phyloP scores from a whole-genome alignment of 1,284 basidiomycete species.

The Ganoderma resinaceum region DNA sequence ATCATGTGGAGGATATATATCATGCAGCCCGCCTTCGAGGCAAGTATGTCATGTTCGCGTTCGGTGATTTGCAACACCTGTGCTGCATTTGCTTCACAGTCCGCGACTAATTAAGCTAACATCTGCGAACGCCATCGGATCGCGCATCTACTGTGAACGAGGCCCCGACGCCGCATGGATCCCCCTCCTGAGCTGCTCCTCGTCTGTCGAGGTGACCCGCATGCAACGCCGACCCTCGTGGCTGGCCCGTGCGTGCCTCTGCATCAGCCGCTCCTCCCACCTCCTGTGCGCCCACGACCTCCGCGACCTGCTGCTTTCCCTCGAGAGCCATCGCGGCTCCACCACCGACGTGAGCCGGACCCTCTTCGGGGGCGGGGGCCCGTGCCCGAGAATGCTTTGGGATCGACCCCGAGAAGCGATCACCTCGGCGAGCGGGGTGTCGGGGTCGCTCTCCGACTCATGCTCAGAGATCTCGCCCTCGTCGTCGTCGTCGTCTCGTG shows the following conservation, averaged over 20 bases:
- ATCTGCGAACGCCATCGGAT: no score
- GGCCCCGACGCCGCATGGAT: background rate
- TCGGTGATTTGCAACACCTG: background rate
- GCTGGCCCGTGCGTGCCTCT: background rate
- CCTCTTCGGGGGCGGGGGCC: conserved; percentile 4
- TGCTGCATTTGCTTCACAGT: no score
- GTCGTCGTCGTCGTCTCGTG: conserved; percentile 1
- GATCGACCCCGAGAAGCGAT: background rate
- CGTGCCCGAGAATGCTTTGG: background rate
- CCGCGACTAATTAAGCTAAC: no score
- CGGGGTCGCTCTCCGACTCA: conserved; percentile 3
- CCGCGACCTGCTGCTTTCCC: background rate
- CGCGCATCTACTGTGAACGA: no score
- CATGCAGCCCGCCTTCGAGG: no score
- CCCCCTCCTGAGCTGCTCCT: background rate
- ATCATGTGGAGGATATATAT: no score
- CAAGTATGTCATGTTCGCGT: background rate
- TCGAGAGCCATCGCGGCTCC: background rate
- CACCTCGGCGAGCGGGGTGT: background rate
- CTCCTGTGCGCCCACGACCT: conserved; percentile 2
- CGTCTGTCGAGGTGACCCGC: background rate
- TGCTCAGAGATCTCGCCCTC: conserved; percentile 4
- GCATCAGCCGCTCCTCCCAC: conserved; percentile 8
- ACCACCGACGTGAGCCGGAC: background rate
- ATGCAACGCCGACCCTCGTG: background rate